phyloP scores from a whole-genome alignment of 345 rosid species.

The Raphanus raphanistrum region DNA sequence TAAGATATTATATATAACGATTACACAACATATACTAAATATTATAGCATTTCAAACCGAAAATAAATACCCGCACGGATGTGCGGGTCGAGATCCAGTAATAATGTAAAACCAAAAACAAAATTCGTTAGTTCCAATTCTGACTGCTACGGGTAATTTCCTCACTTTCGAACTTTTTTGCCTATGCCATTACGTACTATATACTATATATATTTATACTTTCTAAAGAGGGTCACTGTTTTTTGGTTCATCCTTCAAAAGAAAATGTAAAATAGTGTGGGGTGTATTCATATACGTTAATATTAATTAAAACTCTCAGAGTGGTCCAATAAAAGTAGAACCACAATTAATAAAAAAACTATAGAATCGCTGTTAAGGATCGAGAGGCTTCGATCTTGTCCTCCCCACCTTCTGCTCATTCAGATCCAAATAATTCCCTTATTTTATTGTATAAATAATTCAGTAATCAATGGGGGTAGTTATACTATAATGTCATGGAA shows the following conservation, averaged over 20 bases:
- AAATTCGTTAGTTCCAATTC: too few species aligned
- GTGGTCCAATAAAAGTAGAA: slow-evolving; percentile 27
- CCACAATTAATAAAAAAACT: not conserved
- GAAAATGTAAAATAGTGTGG: not conserved
- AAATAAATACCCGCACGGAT: too few species aligned
- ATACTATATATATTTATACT: too few species aligned
- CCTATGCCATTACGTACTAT: too few species aligned
- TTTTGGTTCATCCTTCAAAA: not conserved
- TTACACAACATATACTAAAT: too few species aligned
- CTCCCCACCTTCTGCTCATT: not conserved
- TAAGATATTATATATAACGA: too few species aligned
- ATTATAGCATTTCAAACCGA: too few species aligned
- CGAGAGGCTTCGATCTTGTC: slow-evolving; percentile 23
- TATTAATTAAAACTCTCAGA: slow-evolving; percentile 5
- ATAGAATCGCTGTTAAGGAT: slow-evolving; percentile 19
- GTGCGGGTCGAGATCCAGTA: too few species aligned
- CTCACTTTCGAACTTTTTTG: too few species aligned
- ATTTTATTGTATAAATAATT: not conserved
- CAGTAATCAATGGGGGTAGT: not conserved
- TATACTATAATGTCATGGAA: not conserved
- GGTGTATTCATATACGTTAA: not conserved
- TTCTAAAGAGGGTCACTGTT: not conserved
- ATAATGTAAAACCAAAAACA: too few species aligned
- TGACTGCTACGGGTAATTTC: too few species aligned
- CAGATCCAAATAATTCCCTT: slow-evolving; percentile 28